Conservation (phyloP, 1,139 yeast species). For the Hyphopichia fennica region DNA sequence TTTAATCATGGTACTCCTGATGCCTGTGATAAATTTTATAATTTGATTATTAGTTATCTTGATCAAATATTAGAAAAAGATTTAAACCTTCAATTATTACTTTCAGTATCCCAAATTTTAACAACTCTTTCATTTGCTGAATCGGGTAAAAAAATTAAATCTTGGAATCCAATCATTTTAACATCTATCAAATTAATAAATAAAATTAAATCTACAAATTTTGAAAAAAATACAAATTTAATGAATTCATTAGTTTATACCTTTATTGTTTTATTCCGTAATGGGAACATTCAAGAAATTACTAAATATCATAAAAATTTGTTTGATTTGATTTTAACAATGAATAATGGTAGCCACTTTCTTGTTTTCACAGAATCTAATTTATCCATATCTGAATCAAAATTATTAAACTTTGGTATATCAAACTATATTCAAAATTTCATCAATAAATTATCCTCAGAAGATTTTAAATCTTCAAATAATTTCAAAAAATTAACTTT, state of each 20-base stretch:
- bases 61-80: constrained; percentile 11
- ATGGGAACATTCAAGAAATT: constrained; percentile 52
- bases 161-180: constrained; percentile 36
- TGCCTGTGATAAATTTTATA: constrained; percentile 50
- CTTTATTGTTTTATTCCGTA: constrained; percentile 54
- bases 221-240: constrained; percentile 8
- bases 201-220: constrained; percentile 5
- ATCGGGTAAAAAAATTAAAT: constrained; percentile 60
- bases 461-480: constrained; percentile 11
- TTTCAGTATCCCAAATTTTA: constrained; percentile 29
- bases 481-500: constrained; percentile 37
- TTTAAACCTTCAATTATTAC: constrained; percentile 11
- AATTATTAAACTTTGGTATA: constrained; percentile 47
- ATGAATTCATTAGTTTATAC: constrained; percentile 40
- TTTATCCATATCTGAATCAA: constrained; percentile 42
- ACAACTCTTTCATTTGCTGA: constrained; percentile 60
- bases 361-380: constrained; percentile 52
- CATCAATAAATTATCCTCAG: constrained; percentile 36
- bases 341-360: constrained; percentile 37
- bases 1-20: constrained; percentile 62
- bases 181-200: constrained; percentile 14
- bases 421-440: constrained; percentile 49
- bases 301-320: constrained; percentile 48
- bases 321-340: constrained; percentile 31
- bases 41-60: constrained; percentile 29